These are phyloP conservation scores for Kodamaea fukazawae DNA, from an alignment of 805 yeast genomes.

Conservation along the genomic window DNA sequence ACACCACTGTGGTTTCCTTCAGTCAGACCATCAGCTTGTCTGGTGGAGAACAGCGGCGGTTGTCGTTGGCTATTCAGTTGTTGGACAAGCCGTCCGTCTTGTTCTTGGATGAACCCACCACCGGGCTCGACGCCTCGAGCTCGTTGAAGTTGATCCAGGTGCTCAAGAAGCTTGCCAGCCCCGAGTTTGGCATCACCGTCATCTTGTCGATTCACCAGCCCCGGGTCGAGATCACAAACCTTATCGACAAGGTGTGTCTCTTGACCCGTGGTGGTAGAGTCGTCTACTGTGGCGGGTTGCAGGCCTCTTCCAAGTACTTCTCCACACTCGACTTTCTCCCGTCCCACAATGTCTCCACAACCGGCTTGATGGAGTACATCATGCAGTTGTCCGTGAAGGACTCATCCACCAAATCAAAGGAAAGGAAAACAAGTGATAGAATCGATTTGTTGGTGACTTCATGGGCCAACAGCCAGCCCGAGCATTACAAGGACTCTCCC, in stretches of 20 bases:
- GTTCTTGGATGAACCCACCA: constrained; percentile 85
- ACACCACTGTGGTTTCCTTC: constrained; percentile 19
- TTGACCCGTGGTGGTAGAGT: constrained; percentile 58
- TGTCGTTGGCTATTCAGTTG: constrained; percentile 75
- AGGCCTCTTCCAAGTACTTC: constrained; percentile 52
- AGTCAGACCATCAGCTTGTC: constrained; percentile 56
- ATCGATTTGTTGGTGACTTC: constrained; percentile 23
- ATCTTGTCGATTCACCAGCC: constrained; percentile 84
- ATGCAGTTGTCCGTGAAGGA: constrained; percentile 39
- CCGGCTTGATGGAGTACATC: constrained; percentile 29
- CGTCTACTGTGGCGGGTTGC: constrained; percentile 43
- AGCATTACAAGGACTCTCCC: not conserved
- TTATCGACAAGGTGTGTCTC: constrained; percentile 67
- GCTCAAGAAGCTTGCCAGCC: constrained; percentile 46
- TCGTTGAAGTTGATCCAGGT: constrained; percentile 64
- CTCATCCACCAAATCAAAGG: constrained; percentile 24
- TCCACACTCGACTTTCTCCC: constrained; percentile 16
- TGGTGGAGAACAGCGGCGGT: constrained; percentile 81
- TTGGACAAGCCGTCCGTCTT: constrained; percentile 72
- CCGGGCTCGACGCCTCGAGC: constrained; percentile 79
- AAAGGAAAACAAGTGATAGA: constrained; percentile 21
- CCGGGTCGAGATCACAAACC: constrained; percentile 65
- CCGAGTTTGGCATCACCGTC: constrained; percentile 63
- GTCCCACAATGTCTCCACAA: not conserved
- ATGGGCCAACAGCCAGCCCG: constrained; percentile 19